phyloP scores from a whole-genome alignment of 192 early-diverging fungal species.

The Borealophlyctis nickersoniae region DNA sequence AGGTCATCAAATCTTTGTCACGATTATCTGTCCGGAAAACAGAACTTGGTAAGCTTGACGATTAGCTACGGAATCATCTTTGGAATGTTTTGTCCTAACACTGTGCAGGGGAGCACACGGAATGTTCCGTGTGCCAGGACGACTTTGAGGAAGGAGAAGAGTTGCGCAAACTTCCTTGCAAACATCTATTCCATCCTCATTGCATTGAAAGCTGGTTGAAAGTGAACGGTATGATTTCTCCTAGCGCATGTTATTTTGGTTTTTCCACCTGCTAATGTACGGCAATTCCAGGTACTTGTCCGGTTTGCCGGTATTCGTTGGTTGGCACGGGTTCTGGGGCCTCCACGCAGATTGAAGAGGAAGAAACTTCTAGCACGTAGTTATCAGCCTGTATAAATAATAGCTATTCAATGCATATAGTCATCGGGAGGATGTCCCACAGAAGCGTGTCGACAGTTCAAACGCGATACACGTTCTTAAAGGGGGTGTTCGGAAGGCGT shows the following conservation, averaged over 20 bases:
- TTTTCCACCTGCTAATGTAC: background rate
- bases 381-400: too few relatives aligned
- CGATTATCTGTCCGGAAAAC: constrained; percentile 44
- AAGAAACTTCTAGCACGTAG: too few relatives aligned
- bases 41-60: constrained; percentile 58
- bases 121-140: constrained; percentile 90
- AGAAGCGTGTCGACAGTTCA: too few relatives aligned
- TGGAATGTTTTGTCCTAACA: constrained; percentile 11
- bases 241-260: background rate
- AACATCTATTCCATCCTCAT: constrained; percentile 82
- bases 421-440: too few relatives aligned
- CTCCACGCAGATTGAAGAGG: too few relatives aligned
- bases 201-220: constrained; percentile 93
- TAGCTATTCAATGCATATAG: too few relatives aligned
- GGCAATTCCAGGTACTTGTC: constrained; percentile 65
- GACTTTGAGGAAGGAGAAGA: constrained; percentile 64
- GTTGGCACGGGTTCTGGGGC: too few relatives aligned
- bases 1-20: constrained; percentile 66
- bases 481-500: too few relatives aligned
- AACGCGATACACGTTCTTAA: too few relatives aligned
- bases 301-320: constrained; percentile 68
- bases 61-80: background rate
- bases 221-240: constrained; percentile 62
- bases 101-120: constrained; percentile 55
- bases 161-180: constrained; percentile 72